Evolutionary conservation across 108 stramenopile species (phyloP), one percentile per base, ranked within the genome.

Genomic region (Fistulifera solaris): DNA sequence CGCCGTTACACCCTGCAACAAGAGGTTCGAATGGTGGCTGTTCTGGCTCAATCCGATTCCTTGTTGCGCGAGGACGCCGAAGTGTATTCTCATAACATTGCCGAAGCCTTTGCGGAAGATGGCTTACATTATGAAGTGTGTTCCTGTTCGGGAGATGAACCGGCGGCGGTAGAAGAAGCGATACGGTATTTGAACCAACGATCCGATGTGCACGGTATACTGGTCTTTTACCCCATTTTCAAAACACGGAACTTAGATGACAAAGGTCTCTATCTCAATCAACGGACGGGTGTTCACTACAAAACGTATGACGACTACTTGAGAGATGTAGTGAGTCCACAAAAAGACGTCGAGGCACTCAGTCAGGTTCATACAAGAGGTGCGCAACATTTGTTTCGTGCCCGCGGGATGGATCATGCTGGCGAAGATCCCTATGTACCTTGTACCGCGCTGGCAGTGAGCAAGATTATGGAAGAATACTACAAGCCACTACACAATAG

Each of bases 211-310:
- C 82, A 93, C 63, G 96, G 96, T 19, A 83, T 95, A 46, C 62
- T 97, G 51, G 87, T 97, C 16, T 97, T 90, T 70, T 97, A 97
- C 71, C 96, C 96, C 0, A 78, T 93, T 44, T 87, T 85, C 67
- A 87, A 87, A 13, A 65, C 63, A 31, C 52, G 62, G 8, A 5
- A 43, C 16, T 27, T n/a, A 22, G 16, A 31, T 2, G 64, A 50
- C 42, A 15, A 28, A 19, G 71, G 78, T 38, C 80, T 71, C 10
- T 77, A 75, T 61, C 80, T 80, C 49, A 65, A 76, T 38, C 27
- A 60, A 40, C 41, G 58, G 10, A 77, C 69, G 6, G 83, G 87
- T 5, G 79, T 85, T 10, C 83, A 80, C 54, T 89, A 89, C 62
- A 85, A 85, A 44, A 73, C 81, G 27, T 56, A 76, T 56, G 95